Conservation (phyloP, 805 yeast species). For the Wickerhamiella lipophila region DNA sequence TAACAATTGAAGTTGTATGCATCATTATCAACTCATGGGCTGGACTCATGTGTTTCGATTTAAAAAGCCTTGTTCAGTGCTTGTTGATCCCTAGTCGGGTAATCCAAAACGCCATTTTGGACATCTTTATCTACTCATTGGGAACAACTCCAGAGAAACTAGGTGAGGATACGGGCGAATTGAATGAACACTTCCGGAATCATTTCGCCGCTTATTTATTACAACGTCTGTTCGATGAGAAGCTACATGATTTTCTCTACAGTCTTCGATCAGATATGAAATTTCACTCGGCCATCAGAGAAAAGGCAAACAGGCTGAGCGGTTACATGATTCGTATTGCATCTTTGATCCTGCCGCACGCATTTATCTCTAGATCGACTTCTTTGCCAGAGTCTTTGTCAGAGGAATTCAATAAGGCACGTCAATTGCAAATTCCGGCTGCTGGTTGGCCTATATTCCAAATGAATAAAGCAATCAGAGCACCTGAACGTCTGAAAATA, state of each 20-base stretch:
- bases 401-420: not conserved
- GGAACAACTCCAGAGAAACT: constrained; percentile 35
- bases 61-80: constrained; percentile 31
- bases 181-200: constrained; percentile 26
- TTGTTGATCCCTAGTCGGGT: constrained; percentile 29
- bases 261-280: constrained; percentile 28
- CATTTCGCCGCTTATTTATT: constrained; percentile 58
- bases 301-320: constrained; percentile 52
- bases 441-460: constrained; percentile 12
- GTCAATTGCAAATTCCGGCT: constrained; percentile 1
- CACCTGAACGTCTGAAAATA: constrained; percentile 1
- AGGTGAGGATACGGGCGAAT: constrained; percentile 27
- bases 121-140: constrained; percentile 56
- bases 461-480: constrained; percentile 10
- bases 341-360: constrained; percentile 42
- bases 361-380: constrained; percentile 25
- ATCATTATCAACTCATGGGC: constrained; percentile 57
- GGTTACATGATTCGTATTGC: constrained; percentile 50
- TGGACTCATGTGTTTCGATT: constrained; percentile 57
- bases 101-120: constrained; percentile 49
- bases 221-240: constrained; percentile 41
- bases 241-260: constrained; percentile 35
- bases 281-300: constrained; percentile 34
- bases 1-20: constrained; percentile 46
- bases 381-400: not conserved